Evolutionary conservation across 345 rosid genomes (phyloP).

Genomic region (Populus euphratica): DNA sequence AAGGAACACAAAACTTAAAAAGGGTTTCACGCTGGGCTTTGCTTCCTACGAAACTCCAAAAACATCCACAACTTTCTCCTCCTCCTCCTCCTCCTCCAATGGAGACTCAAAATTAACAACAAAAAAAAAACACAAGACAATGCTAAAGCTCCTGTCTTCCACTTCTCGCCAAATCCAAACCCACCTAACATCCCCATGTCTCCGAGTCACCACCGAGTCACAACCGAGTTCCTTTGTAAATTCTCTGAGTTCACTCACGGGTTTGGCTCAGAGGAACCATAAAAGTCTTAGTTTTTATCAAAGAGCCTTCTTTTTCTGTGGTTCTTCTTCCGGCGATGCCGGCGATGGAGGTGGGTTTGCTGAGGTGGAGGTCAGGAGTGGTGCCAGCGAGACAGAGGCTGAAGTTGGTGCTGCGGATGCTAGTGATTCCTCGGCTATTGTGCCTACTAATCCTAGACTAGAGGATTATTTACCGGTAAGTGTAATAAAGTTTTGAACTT

Average conservation of each 20-base stretch:
- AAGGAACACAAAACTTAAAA: no score
- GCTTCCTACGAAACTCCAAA: no score
- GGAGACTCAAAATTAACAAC: neutral
- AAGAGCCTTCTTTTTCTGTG: constrained; percentile 74
- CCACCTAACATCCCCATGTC: constrained; percentile 25
- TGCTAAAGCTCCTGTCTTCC: constrained; percentile 29
- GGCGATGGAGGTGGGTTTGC: constrained; percentile 28
- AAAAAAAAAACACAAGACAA: neutral
- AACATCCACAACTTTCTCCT: neutral
- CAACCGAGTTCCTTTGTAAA: constrained; percentile 7
- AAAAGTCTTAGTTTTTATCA: constrained; percentile 29
- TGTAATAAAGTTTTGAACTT: neutral
- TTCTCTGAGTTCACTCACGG: constrained; percentile 19
- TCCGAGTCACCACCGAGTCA: constrained; percentile 9
- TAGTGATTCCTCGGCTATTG: constrained; percentile 78
- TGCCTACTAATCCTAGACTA: constrained; percentile 66
- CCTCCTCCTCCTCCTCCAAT: constrained; percentile 1
- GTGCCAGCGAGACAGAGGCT: constrained; percentile 32
- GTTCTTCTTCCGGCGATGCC: constrained; percentile 36
- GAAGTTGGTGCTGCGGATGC: constrained; percentile 34
- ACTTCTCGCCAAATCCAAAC: constrained; percentile 21
- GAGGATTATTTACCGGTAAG: constrained; percentile 91
- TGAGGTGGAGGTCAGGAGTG: constrained; percentile 47
- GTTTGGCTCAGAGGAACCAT: constrained; percentile 2
- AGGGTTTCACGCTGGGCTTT: no score